Evolutionary conservation across 371 early-diverging fungal genomes (phyloP), one percentile per base, ranked within the genome.

Genomic region (Syncephalastrum racemosum): DNA sequence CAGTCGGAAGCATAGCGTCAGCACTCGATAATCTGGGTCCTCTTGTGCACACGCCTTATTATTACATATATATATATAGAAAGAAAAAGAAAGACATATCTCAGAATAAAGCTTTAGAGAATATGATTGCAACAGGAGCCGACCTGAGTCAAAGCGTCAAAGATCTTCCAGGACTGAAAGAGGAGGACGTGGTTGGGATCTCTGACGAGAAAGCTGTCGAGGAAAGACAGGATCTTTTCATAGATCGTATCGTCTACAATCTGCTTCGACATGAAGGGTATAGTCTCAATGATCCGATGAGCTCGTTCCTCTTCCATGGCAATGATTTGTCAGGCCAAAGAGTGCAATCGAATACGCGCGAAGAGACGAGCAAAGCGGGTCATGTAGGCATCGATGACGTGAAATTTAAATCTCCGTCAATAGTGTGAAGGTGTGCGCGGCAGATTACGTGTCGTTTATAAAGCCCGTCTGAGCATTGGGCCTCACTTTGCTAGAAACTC

Each of bases 221-320:
- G 39, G 46, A 68, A 70, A 0, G 75, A 69, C 3, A 75, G 54
- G 13, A 79, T 71, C 65, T 75, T 75, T 53, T 79, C 79, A 53
- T 73, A 75, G 3, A 79, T 43, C 1, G 79, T 75, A 20, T 75
- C 76, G 60, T 79, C 79, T 1, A 73, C 66, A 48, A 78, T 75
- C 2, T 66, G 67, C 40, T 65, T 66, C 10, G 75, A 75, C 70
- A 73, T 75, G 52, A 23, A 52, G 7, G 75, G 75, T 23, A 79
- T 45, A 13, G 75, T 76, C 24, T 56, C 56, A 1, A 75, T 39
- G 16, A 78, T 53, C 23, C 60, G 62, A 19, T 59, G 47, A 12
- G 71, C 70, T 46, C 66, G 16, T 46, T 75, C 71, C 52, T 50
- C 18, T n/a, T 55, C 44, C 48, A 50, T 51, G 3, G 36, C 16